Base-by-base conservation (phyloP, 2,329 filamentous ascomycete genomes). In the Penicillium sp. region DNA sequence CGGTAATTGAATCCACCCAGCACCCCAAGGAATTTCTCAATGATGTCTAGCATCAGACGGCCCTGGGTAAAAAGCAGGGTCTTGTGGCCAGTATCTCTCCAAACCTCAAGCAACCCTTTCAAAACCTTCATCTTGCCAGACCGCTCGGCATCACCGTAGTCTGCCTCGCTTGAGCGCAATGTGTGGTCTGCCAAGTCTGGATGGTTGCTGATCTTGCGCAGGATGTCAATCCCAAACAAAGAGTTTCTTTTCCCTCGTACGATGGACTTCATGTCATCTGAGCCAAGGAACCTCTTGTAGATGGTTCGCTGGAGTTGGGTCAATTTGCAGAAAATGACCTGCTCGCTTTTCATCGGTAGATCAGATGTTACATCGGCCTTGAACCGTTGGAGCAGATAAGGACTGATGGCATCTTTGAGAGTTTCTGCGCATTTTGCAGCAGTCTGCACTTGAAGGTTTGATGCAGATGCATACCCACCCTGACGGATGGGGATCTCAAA, bases 101-200 rank as follows among this genome's bases (percentile, higher is more conserved):
- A 99, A 69, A 96, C 85, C 59, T 90, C 88, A 7, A 99, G 78
- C 4, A 99, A 79, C 5, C 89, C 89, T 68, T 96, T 92, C 29
- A 96, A 89, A 2, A 99, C 91, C 70, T 96, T 90, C 88, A 99
- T 92, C 77, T 99, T 99, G 2, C 93, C 93, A 2, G 93, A 97
- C 67, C 93, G 89, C 48, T 82, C 83, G 0, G 87, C 83, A 61
- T 82, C 86, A 4, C 94, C 94, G 78, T 93, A 97, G 12, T 83
- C 86, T 1, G 81, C 70, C 65, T 89, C 88, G 54, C 79, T 77
- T 0, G 82, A 81, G 21, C 83, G 65, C 1, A 79, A 77, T 66
- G 83, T 84, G 66, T 87, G 90, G 66, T 94, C 87, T 2, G 89
- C 79, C 1, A 99, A 80, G 76, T 99, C 94, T 0, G 96, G 94